Evolutionary conservation across 768 basidiomycete genomes (phyloP).

Genomic region (Tulasnella sp.): DNA sequence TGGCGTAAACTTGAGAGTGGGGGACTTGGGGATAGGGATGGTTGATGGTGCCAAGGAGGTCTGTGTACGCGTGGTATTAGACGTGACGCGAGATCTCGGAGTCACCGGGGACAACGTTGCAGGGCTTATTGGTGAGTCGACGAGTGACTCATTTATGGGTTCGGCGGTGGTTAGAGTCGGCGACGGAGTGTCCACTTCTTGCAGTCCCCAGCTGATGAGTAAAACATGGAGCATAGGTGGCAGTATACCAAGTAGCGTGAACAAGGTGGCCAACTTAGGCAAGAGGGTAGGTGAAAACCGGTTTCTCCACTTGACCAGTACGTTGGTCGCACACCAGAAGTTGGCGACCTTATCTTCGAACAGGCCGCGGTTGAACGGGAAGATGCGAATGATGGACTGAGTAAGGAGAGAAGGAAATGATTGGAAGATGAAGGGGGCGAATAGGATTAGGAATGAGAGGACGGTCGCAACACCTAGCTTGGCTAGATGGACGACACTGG

Average conservation of each 20-base stretch:
- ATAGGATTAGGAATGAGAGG: conserved; percentile 52
- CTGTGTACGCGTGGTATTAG: not conserved
- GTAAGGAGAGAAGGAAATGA: conserved; percentile 42
- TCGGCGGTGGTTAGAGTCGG: not conserved
- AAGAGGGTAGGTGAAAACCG: conserved; percentile 39
- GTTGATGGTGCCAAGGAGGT: not conserved
- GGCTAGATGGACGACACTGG: conserved; percentile 1
- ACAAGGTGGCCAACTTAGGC: conserved; percentile 48
- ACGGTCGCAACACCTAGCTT: conserved; percentile 40
- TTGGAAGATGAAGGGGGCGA: conserved; percentile 64
- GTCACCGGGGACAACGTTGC: not conserved
- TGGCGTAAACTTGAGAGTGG: conserved; percentile 20
- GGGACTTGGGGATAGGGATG: not conserved
- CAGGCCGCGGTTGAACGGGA: conserved; percentile 80
- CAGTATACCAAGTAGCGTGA: conserved; percentile 61
- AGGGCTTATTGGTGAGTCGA: not conserved
- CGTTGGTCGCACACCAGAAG: conserved; percentile 91
- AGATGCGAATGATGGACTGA: conserved; percentile 69
- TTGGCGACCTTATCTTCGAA: conserved; percentile 97
- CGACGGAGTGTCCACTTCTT: not conserved
- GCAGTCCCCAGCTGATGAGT: conserved; percentile 19
- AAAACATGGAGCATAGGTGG: conserved; percentile 26
- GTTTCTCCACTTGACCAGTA: conserved; percentile 71
- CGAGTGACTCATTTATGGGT: not conserved
- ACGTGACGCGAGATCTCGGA: not conserved